Base-by-base conservation (phyloP, 2,329 filamentous ascomycete genomes). In the Sporothrix euskadiensis region DNA sequence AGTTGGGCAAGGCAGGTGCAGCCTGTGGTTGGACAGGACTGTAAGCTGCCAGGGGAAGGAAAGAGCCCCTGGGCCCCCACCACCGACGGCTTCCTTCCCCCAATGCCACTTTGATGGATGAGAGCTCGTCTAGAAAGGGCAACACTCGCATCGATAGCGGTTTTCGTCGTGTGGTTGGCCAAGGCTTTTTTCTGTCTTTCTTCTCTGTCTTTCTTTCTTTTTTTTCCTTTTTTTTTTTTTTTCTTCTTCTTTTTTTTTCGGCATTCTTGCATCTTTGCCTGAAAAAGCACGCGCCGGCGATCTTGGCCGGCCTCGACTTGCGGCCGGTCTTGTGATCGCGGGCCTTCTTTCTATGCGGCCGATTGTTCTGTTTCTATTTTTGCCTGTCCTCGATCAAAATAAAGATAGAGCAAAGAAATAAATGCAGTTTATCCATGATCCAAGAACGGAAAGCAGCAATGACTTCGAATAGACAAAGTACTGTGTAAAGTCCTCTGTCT, bases 61-160 rank as follows among this genome's bases (percentile, higher is more conserved):
- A 47, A 52, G 44, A 68, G 47, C 47, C 66, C 66, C 47, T 69
- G 66, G 66, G 30, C 19, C 47, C 61, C 47, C 66, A 52, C 65
- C 22, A 39, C 19, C 30, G n/a, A 54, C 47, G 44, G 22, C 47
- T 30, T 52, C 39, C 30, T 19, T 52, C 22, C 47, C n/a, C n/a
- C 32, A n/a, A 44, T 44, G 22, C 68, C 35, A 32, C 35, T 57
- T 22, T n/a, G 35, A 57, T 70, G 68, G 68, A 59, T n/a, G 35
- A 57, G 32, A 70, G 68, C 32, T 41, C 49, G 44, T 7, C 12
- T n/a, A 56, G n/a, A 39, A 47, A 16, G 22, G 57, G 39, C 61
- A 66, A 47, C 61, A 66, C 61, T 47, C 39, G 61, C 12, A 66
- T 47, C 61, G 19, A 47, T 39, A 12, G 39, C n/a, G 41, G 9